Evolutionary conservation across 345 rosid genomes (phyloP).

Genomic region (Populus nigra): DNA sequence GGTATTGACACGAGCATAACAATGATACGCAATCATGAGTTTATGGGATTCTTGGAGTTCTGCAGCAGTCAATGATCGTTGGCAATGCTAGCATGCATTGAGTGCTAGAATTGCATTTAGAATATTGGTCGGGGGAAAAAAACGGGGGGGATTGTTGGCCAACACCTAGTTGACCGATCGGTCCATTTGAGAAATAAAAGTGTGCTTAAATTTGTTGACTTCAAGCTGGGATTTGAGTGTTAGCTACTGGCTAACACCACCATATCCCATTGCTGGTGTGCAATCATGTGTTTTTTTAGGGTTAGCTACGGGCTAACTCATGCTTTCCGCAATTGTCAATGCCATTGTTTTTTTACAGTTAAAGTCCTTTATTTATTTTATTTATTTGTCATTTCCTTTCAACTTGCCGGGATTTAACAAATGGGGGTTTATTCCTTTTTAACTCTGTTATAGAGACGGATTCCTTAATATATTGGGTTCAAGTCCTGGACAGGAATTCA

Average conservation of each 20-base stretch:
- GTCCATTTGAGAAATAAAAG: neutral
- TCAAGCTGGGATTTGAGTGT: slow-evolving; percentile 4
- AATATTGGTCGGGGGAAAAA: neutral
- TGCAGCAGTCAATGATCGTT: slow-evolving; percentile 61
- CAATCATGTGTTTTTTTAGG: neutral
- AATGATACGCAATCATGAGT: slow-evolving; percentile 74
- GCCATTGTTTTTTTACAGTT: too few species aligned
- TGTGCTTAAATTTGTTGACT: slow-evolving; percentile 5
- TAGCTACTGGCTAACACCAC: neutral
- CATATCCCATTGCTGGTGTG: neutral
- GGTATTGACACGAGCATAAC: slow-evolving; percentile 55
- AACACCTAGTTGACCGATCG: slow-evolving; percentile 56
- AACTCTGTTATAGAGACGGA: too few species aligned
- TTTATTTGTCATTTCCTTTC: neutral
- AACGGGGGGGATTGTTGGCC: slow-evolving; percentile 28
- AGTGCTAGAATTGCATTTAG: neutral
- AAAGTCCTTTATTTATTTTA: neutral
- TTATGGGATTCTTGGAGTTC: slow-evolving; percentile 79
- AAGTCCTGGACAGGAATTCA: too few species aligned
- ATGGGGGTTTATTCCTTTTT: too few species aligned
- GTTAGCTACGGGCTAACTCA: neutral
- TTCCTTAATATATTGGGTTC: too few species aligned
- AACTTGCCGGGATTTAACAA: too few species aligned
- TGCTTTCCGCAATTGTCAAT: too few species aligned
- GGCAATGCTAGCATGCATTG: neutral